Conservation (phyloP, 2,329 filamentous ascomycete genomes). For the Xylaria sp. region DNA sequence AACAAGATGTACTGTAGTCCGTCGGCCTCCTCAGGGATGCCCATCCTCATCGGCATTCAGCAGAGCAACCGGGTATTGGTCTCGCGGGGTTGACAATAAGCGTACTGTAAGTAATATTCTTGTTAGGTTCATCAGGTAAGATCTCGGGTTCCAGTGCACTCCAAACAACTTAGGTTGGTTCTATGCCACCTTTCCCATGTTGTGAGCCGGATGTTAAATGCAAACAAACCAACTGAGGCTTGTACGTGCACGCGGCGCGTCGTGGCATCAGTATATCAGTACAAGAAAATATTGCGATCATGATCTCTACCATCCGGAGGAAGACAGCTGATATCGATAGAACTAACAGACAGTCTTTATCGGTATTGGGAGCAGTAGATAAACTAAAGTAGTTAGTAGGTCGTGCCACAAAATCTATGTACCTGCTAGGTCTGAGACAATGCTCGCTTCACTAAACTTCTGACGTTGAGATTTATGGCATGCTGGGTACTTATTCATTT, state of each 20-base stretch:
- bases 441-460: background rate
- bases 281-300: background rate
- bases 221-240: background rate
- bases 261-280: background rate
- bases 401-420: background rate
- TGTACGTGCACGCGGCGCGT: background rate
- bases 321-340: no score
- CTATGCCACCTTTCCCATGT: background rate
- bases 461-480: background rate
- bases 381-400: background rate
- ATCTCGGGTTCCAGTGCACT: background rate
- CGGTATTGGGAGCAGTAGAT: background rate
- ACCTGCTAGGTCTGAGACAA: background rate
- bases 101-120: background rate
- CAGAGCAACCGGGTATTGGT: constrained; percentile 23
- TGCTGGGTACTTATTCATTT: background rate
- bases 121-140: constrained; percentile 13
- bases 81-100: constrained; percentile 27
- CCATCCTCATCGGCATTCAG: constrained; percentile 27
- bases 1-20: background rate
- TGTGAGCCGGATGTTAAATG: constrained; percentile 9
- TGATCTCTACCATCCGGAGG: no score
- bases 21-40: constrained; percentile 9
- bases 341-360: background rate
- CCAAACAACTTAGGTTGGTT: background rate